These are phyloP conservation scores for Trametopsis cervina DNA, from an alignment of 768 basidiomycete genomes.

Conservation along the genomic window DNA sequence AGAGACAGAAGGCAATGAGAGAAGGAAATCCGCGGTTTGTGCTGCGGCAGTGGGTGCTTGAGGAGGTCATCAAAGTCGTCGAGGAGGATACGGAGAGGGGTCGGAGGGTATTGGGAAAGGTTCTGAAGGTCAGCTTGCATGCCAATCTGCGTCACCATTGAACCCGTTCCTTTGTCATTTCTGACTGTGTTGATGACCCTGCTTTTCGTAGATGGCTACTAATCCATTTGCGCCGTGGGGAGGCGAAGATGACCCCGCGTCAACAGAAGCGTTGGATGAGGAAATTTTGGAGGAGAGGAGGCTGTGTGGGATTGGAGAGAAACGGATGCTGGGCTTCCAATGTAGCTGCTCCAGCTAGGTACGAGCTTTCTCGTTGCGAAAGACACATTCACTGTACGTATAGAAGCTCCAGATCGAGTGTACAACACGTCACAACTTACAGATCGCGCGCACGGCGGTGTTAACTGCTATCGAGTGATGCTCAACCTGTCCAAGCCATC, in stretches of 20 bases:
- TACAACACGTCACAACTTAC: too few relatives aligned
- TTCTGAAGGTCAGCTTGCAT: constrained; percentile 56
- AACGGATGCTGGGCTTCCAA: constrained; percentile 79
- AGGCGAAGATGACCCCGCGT: constrained; percentile 47
- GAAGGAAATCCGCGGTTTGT: constrained; percentile 85
- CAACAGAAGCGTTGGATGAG: constrained; percentile 41
- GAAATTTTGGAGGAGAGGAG: constrained; percentile 67
- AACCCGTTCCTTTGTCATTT: not conserved
- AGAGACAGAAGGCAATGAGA: constrained; percentile 44
- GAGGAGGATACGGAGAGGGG: constrained; percentile 60
- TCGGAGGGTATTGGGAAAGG: constrained; percentile 66
- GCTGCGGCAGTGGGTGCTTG: constrained; percentile 91
- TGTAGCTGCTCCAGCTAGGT: constrained; percentile 87
- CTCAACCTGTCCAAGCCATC: too few relatives aligned
- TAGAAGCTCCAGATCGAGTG: too few relatives aligned
- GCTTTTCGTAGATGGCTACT: constrained; percentile 89
- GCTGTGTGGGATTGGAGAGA: constrained; percentile 73
- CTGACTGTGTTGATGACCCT: not conserved
- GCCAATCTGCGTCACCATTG: not conserved
- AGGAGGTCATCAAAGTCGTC: constrained; percentile 80
- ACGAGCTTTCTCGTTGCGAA: too few relatives aligned
- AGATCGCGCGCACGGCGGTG: too few relatives aligned
- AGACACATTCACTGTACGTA: too few relatives aligned
- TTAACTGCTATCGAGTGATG: too few relatives aligned
- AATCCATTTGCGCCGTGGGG: constrained; percentile 87